Evolutionary conservation across 805 yeast genomes (phyloP).

Genomic region (Kluyveromyces starmeri): DNA sequence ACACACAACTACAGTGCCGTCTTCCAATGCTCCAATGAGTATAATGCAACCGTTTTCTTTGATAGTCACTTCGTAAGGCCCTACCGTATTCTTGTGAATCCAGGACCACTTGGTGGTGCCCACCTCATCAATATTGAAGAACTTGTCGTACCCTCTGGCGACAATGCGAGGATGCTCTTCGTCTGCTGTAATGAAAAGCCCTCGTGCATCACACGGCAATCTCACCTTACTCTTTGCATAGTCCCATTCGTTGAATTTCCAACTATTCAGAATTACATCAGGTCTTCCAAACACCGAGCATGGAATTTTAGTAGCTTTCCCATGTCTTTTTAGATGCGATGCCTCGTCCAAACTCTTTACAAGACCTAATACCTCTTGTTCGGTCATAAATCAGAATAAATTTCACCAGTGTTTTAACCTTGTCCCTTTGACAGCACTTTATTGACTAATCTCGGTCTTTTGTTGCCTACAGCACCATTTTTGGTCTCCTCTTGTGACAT

Average conservation of each 20-base stretch:
- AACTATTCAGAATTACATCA: slow-evolving; percentile 30
- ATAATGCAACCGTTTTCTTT: slow-evolving; percentile 95
- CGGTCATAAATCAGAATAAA: too few relatives aligned
- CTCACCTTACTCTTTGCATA: slow-evolving; percentile 46
- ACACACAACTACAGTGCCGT: slow-evolving; percentile 76
- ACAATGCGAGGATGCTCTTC: slow-evolving; percentile 37
- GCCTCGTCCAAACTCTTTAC: slow-evolving; percentile 18
- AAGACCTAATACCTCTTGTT: slow-evolving; percentile 8
- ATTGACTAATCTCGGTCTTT: too few relatives aligned
- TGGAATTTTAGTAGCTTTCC: slow-evolving; percentile 24
- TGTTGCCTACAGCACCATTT: too few relatives aligned
- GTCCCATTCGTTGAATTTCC: slow-evolving; percentile 93
- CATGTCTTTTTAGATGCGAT: slow-evolving; percentile 19
- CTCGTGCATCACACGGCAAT: slow-evolving; percentile 75
- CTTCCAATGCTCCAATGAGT: slow-evolving; percentile 64
- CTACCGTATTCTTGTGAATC: slow-evolving; percentile 42
- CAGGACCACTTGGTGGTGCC: slow-evolving; percentile 40
- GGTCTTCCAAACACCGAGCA: slow-evolving; percentile 23
- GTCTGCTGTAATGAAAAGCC: slow-evolving; percentile 52
- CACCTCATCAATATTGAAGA: slow-evolving; percentile 73
- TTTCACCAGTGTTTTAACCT: too few relatives aligned
- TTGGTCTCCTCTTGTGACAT: too few relatives aligned
- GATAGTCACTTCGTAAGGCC: slow-evolving; percentile 73
- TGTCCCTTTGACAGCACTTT: too few relatives aligned
- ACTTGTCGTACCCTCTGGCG: slow-evolving; percentile 89